Base-by-base conservation (phyloP, 1,284 basidiomycete species). In the Entoloma clypeatum region DNA sequence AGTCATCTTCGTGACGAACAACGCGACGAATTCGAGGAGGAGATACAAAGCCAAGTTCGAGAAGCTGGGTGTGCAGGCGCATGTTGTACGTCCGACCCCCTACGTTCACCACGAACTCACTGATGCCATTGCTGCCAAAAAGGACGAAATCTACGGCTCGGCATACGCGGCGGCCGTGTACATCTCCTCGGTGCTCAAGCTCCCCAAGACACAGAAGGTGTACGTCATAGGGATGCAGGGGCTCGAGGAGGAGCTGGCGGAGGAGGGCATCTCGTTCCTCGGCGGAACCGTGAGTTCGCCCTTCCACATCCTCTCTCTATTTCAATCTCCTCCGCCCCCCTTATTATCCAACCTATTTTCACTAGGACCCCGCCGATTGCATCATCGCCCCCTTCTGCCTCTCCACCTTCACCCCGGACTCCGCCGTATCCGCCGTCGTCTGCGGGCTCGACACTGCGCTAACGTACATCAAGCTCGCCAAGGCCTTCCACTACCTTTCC, bases 101-200 rank as follows among this genome's bases (percentile, higher is more conserved):
- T 33, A 38, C 38, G 38, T 30, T 9, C 38, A 48, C 45, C 40
- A 41, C 45, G 48, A 21, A 30, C 16, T 29, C 34, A 13, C 25
- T 37, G 29, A 38, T 41, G 36, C 18, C 31, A 26, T 31, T 43
- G 31, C 41, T 13, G 38, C 33, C 44, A 28, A 21, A 30, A 53
- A 95, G 89, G 86, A 92, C 44, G 95, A 99, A 61, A 90, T 99
- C 44, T 96, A 92, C 56, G 93, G 94, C 34, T 98, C 93, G 5
- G 93, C 92, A 2, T 96, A 89, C 59, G 93, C 94, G 3, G 78
- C 92, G 5, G 94, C 95, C 2, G 86, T 94, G 7, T 98, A 98
- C 64, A 68, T 99, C 17, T 92, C 91, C 2, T 80, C 88, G 29
- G 86, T 96, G 13, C 71, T 97, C 52, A 86, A 92, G 50, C 75